Base-by-base conservation (phyloP, 129 eudicot species). In the Helichrysum umbraculigerum region DNA sequence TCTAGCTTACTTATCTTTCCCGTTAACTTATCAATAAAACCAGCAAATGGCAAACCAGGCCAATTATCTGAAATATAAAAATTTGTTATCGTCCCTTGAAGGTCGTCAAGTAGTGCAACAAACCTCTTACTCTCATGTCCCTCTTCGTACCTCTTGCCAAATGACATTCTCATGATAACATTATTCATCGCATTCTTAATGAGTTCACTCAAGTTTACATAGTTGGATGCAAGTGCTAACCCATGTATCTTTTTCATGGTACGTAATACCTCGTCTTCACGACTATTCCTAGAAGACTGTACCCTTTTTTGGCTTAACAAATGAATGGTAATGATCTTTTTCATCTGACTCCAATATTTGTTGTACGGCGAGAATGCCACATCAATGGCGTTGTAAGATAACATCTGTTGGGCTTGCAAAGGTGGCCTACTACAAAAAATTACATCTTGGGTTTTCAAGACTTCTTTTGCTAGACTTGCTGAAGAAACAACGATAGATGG, bases 1-100 rank as follows among this genome's bases (percentile, higher is more conserved):
- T 86, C 90, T 21, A 83, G 74, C 35, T 72, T 28, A 14, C n/a
- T 51, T 32, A 50, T 19, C 52, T 52, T 65, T 5, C 79, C 60
- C 22, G 37, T 33, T 16, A 86, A 30, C 54, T 32, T 47, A 63
- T 75, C 59, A 41, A 44, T 29, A 15, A 39, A 79, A 62, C 29
- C 71, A 6, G 50, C 60, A 50, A 65, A 75, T 17, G 73, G 73
- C 54, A 79, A 5, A 2, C 20, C 32, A 20, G 78, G 78, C 52
- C 75, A 79, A 51, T 61, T n/a, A 30, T 71, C 68, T 0, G 83
- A 28, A 30, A 71, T 28, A 54, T 28, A 61, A 65, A 47, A 72
- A 3, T 32, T 32, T 22, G 67, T 66, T 9, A 71, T 14, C 57
- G 33, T 20, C 8, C 67, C 42, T 34, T 78, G 58, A 17, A 57